Evolutionary conservation across 2,329 filamentous ascomycete species (phyloP).

Genomic region (Neoarthrinium moseri): DNA sequence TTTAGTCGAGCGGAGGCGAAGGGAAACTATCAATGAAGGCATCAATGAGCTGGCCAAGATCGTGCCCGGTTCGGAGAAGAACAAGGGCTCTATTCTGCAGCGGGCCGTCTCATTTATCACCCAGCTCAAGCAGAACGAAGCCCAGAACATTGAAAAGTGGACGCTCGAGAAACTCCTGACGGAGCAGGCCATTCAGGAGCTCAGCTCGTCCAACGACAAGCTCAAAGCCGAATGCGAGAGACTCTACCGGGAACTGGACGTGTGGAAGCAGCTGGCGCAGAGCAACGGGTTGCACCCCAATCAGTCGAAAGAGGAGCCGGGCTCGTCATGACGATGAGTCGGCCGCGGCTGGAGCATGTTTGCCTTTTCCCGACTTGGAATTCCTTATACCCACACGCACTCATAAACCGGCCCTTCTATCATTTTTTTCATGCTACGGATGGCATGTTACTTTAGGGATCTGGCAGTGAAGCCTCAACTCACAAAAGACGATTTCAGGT

Average conservation of each 20-base stretch:
- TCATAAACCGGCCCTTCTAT: too few relatives aligned
- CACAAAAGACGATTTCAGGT: too few relatives aligned
- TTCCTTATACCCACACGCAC: not conserved
- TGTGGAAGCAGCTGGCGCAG: slow-evolving; percentile 71
- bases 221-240: slow-evolving; percentile 78
- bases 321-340: slow-evolving; percentile 12
- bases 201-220: slow-evolving; percentile 84
- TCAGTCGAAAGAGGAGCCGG: slow-evolving; percentile 38
- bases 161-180: slow-evolving; percentile 87
- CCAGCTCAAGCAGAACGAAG: slow-evolving; percentile 91
- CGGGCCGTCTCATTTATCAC: slow-evolving; percentile 93
- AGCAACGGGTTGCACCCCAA: slow-evolving; percentile 53
- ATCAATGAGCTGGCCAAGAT: slow-evolving; percentile 98
- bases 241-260: slow-evolving; percentile 74
- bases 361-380: not conserved
- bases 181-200: slow-evolving; percentile 84
- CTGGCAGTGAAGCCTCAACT: too few relatives aligned
- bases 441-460: too few relatives aligned
- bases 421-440: too few relatives aligned
- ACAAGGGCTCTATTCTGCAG: slow-evolving; percentile 95
- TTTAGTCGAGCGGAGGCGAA: slow-evolving; percentile 88
- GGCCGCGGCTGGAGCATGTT: not conserved
- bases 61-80: slow-evolving; percentile 96
- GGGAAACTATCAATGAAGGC: slow-evolving; percentile 97
- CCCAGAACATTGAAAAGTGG: slow-evolving; percentile 93